Evolutionary conservation across 2,329 filamentous ascomycete species (phyloP), one percentile per base, ranked within the genome.

Genomic region (Huntiella moniliformis): DNA sequence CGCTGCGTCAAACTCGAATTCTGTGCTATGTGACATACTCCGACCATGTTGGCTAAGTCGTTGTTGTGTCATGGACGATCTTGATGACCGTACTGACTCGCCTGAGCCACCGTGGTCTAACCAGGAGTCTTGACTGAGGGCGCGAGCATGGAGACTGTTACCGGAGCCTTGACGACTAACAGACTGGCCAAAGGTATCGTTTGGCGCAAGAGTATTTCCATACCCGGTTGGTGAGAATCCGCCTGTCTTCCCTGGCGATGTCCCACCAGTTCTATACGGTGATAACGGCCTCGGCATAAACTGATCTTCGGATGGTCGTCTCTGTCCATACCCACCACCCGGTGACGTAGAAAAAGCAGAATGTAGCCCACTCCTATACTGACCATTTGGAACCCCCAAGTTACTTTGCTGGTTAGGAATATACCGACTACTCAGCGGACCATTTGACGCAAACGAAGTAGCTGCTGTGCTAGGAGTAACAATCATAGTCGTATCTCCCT

Each of bases 91-190:
- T 3, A 77, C 78, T 1, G 87, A 94, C 13, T 74, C 80, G 33
- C 79, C 83, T 16, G 86, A 94, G 54, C 94, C 87, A 12, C 93
- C 83, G 47, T 85, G 88, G 57, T 94, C 84, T n/a, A 94, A 63
- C 87, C 87, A 94, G 1, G 86, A 93, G 44, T 82, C 83, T 51
- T 80, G 78, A 56, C 83, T 88, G 8, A 73, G 69, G 17, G 74
- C 77, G 50, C 74, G 63, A 16, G 60, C 60, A 53, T 76, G 73
- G 7, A 50, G n/a, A 16, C 42, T 48, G 15, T 50, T 48, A 4
- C 40, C 41, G 10, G 48, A 48, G 8, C 32, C 45, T 22, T 39
- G 42, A 17, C 45, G 33, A 32, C 35, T 44, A 7, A 50, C n/a
- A 36, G 37, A 28, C 44, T 40, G 16, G 8, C 22, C 28, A 16